These are phyloP conservation scores for Nemania diffusa DNA, from an alignment of 2,329 filamentous ascomycete species.

Conservation along the genomic window DNA sequence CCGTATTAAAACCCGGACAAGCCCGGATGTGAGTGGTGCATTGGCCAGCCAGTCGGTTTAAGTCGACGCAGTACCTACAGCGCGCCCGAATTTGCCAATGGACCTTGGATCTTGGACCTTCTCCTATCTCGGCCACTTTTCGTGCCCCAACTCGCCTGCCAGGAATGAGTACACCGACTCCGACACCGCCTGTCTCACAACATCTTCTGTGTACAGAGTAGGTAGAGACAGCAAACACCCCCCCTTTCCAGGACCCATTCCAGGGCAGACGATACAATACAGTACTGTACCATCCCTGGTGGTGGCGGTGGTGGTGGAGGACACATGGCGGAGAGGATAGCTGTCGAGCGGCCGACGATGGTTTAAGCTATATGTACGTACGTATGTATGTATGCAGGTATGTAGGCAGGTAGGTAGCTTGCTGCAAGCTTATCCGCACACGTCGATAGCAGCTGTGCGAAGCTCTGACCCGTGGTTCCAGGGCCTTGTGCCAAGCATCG, in stretches of 20 bases:
- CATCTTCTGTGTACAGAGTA: background rate
- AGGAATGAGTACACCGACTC: slow-evolving; percentile 15
- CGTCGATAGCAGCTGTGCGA: slow-evolving; percentile 16
- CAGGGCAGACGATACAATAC: background rate
- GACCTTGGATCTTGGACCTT: slow-evolving; percentile 11
- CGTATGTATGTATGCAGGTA: background rate
- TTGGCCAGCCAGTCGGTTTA: slow-evolving; percentile 13
- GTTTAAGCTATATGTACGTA: slow-evolving; percentile 3
- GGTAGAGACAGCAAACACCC: slow-evolving; percentile 8
- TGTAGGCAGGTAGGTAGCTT: slow-evolving; percentile 1
- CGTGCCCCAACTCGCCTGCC: slow-evolving; percentile 11
- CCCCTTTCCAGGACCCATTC: slow-evolving; percentile 9
- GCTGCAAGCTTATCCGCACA: slow-evolving; percentile 20
- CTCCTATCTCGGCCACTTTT: slow-evolving; percentile 26
- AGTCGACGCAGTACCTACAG: slow-evolving; percentile 15
- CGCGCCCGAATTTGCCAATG: slow-evolving; percentile 11
- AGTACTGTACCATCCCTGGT: background rate
- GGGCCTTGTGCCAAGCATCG: slow-evolving; percentile 29
- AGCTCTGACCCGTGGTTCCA: slow-evolving; percentile 33
- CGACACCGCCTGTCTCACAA: slow-evolving; percentile 26
- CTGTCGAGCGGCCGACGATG: slow-evolving; percentile 9
- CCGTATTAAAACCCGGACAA: slow-evolving; percentile 25
- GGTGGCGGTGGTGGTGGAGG: background rate
- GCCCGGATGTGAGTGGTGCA: slow-evolving; percentile 17
- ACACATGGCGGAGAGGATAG: slow-evolving; percentile 27